Evolutionary conservation across 306 rosid genomes (phyloP).

Genomic region (Prinsepia uniflora): DNA sequence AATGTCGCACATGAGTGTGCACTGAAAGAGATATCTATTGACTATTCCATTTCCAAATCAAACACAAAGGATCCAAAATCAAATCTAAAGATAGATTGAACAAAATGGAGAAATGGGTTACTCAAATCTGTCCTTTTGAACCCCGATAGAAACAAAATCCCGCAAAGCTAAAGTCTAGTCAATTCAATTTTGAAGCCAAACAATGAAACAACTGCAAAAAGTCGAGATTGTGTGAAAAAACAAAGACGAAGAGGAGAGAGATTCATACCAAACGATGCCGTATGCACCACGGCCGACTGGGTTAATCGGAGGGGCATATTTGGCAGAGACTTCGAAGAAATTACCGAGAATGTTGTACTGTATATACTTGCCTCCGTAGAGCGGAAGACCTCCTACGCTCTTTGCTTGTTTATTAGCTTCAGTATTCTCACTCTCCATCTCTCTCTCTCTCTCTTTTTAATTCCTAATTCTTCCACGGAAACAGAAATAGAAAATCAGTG

Average conservation of each 20-base stretch:
- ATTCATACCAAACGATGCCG: conserved; percentile 81
- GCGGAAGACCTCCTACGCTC: conserved; percentile 38
- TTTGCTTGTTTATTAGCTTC: conserved; percentile 22
- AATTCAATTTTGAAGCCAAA: neutral
- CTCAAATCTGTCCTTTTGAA: neutral
- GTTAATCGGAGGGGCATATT: conserved; percentile 71
- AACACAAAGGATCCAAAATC: neutral
- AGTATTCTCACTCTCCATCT: conserved; percentile 34
- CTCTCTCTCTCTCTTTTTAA: neutral
- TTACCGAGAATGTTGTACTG: conserved; percentile 75
- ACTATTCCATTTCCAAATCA: neutral
- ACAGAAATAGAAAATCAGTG: neutral
- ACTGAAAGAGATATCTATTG: neutral
- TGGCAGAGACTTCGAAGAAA: conserved; percentile 63
- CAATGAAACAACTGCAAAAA: conserved; percentile 3
- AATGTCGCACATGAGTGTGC: neutral
- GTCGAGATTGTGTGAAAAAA: neutral
- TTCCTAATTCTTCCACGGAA: neutral
- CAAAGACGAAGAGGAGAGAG: neutral
- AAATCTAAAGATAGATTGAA: neutral
- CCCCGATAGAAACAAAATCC: conserved; percentile 3
- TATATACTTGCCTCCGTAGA: conserved; percentile 51
- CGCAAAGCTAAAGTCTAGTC: neutral
- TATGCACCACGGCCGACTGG: conserved; percentile 97
- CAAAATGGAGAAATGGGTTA: neutral